Evolutionary conservation across 768 basidiomycete species (phyloP).

Genomic region (Phylloporus sp.): DNA sequence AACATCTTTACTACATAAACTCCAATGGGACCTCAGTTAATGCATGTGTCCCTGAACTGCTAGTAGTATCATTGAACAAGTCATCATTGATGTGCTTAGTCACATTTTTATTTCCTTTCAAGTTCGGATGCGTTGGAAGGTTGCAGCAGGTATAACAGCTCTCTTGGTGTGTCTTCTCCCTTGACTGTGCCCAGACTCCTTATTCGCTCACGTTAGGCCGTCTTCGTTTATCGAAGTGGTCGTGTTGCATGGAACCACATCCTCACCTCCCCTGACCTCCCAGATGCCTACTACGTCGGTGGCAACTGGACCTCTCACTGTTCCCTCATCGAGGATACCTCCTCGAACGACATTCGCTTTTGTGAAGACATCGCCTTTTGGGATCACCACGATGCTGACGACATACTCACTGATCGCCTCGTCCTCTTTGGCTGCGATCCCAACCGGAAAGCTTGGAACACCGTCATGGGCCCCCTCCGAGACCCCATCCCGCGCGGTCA

Average conservation of each 20-base stretch:
- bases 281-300: slow-evolving; percentile 47
- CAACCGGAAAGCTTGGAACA: slow-evolving; percentile 62
- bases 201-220: slow-evolving; percentile 29
- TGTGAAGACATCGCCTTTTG: slow-evolving; percentile 70
- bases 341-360: slow-evolving; percentile 34
- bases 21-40: too few species aligned
- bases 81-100: too few species aligned
- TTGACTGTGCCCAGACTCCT: neutral
- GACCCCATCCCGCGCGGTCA: slow-evolving; percentile 57
- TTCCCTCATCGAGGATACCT: slow-evolving; percentile 33
- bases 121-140: slow-evolving; percentile 12
- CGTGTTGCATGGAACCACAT: slow-evolving; percentile 39
- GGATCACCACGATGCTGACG: slow-evolving; percentile 47
- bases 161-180: slow-evolving; percentile 7
- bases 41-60: too few species aligned
- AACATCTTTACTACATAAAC: too few species aligned
- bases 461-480: slow-evolving; percentile 66
- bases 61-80: too few species aligned
- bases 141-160: slow-evolving; percentile 2
- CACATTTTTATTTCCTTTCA: too few species aligned
- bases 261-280: slow-evolving; percentile 41
- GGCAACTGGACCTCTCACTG: slow-evolving; percentile 51
- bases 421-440: slow-evolving; percentile 44
- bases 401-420: slow-evolving; percentile 39
- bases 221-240: slow-evolving; percentile 44